phyloP scores from a whole-genome alignment of 2,329 filamentous ascomycete genomes.

The Grosmannia huntii region DNA sequence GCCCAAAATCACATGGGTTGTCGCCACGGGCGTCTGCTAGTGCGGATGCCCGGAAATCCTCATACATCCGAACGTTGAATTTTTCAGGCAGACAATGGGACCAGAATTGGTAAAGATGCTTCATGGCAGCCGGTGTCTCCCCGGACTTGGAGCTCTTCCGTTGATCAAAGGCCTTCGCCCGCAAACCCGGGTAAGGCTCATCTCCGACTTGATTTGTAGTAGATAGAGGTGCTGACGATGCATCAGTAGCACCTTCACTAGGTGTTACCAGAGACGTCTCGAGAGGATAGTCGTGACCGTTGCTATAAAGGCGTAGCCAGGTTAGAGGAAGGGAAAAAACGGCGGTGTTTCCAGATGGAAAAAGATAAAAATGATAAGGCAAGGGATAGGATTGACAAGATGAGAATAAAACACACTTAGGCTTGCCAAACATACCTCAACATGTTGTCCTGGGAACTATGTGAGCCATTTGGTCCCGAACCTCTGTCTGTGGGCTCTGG shows the following conservation, averaged over 20 bases:
- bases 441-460: neutral
- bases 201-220: neutral
- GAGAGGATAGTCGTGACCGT: neutral
- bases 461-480: conserved; percentile 6
- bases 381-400: neutral
- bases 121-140: conserved; percentile 42
- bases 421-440: neutral
- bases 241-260: neutral
- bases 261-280: neutral
- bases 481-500: conserved; percentile 1
- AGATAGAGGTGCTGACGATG: neutral
- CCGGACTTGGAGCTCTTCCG: conserved; percentile 20
- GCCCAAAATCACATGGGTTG: conserved; percentile 36
- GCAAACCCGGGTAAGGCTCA: conserved; percentile 22
- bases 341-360: neutral
- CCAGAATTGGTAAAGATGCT: conserved; percentile 63
- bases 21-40: conserved; percentile 45
- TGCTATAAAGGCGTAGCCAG: neutral
- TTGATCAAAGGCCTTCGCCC: conserved; percentile 24
- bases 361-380: neutral
- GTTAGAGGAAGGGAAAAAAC: neutral
- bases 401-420: neutral
- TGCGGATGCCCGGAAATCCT: conserved; percentile 57
- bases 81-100: conserved; percentile 58
- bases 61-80: conserved; percentile 65